A percentile compares a stretch with the other conserved stretches of the same genome.
Conservation (phyloP, 129 eudicot species). For the Helichrysum umbraculigerum region DNA sequence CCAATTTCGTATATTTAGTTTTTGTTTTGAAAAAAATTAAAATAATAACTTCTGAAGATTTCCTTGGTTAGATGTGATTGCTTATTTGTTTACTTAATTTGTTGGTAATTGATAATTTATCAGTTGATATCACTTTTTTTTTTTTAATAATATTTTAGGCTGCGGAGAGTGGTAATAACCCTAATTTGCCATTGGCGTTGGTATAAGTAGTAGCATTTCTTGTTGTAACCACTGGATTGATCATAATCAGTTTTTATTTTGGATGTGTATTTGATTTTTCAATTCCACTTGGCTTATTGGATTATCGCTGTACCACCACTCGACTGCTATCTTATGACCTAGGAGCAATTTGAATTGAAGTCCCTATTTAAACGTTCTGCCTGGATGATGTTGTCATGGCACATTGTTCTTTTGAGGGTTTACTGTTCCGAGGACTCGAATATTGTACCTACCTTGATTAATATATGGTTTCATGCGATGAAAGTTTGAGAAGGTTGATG, state of each 20-base stretch:
- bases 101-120: slow-evolving; percentile 11
- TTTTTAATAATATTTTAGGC: slow-evolving; percentile 22
- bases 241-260: slow-evolving; percentile 33
- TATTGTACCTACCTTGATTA: slow-evolving; percentile 30
- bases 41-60: not conserved
- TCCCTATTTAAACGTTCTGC: slow-evolving; percentile 28
- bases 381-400: slow-evolving; percentile 34
- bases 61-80: not conserved
- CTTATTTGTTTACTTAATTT: not conserved
- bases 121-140: slow-evolving; percentile 9
- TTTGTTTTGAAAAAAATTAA: not conserved
- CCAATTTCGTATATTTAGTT: slow-evolving; percentile 2
- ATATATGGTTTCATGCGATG: slow-evolving; percentile 21
- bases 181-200: slow-evolving; percentile 28
- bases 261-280: slow-evolving; percentile 31
- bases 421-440: slow-evolving; percentile 30
- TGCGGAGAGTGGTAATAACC: slow-evolving; percentile 26
- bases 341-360: slow-evolving; percentile 36
- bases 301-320: slow-evolving; percentile 11
- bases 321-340: slow-evolving; percentile 23
- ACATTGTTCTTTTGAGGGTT: slow-evolving; percentile 33
- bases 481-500: slow-evolving; percentile 31
- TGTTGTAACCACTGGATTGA: slow-evolving; percentile 29
- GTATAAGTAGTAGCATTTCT: slow-evolving; percentile 12
- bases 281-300: slow-evolving; percentile 33